phyloP scores from a whole-genome alignment of 805 yeast species.

The Pichia californica region DNA sequence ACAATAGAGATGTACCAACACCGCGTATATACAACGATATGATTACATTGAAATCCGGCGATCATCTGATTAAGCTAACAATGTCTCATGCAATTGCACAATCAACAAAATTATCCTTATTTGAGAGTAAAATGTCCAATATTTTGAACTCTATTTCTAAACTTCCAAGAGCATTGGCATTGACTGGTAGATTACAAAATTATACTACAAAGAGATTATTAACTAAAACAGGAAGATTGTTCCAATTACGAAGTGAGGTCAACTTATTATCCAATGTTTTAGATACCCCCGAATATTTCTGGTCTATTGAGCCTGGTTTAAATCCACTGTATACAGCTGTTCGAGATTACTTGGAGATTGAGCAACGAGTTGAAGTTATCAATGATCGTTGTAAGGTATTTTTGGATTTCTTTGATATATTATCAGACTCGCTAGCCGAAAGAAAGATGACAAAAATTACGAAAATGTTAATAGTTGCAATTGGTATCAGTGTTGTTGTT shows the following conservation, averaged over 20 bases:
- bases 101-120: conserved; percentile 83
- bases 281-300: conserved; percentile 94
- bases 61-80: conserved; percentile 85
- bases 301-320: conserved; percentile 93
- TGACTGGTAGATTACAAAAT: conserved; percentile 78
- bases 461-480: conserved; percentile 78
- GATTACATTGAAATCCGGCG: conserved; percentile 85
- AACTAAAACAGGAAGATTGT: conserved; percentile 83
- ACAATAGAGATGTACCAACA: conserved; percentile 39
- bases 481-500: conserved; percentile 70
- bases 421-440: conserved; percentile 92
- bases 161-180: conserved; percentile 81
- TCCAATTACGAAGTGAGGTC: conserved; percentile 88
- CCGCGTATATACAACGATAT: conserved; percentile 86
- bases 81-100: conserved; percentile 97
- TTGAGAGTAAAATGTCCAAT: conserved; percentile 86
- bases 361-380: conserved; percentile 86
- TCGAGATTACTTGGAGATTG: conserved; percentile 89
- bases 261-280: conserved; percentile 83
- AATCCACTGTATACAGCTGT: conserved; percentile 89
- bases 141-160: conserved; percentile 79
- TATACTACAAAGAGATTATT: conserved; percentile 76
- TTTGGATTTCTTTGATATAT: conserved; percentile 84
- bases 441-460: conserved; percentile 87
- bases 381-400: conserved; percentile 93